These are phyloP conservation scores for Hymenoscyphus occultus DNA, from an alignment of 2,329 filamentous ascomycete genomes.

Conservation along the genomic window DNA sequence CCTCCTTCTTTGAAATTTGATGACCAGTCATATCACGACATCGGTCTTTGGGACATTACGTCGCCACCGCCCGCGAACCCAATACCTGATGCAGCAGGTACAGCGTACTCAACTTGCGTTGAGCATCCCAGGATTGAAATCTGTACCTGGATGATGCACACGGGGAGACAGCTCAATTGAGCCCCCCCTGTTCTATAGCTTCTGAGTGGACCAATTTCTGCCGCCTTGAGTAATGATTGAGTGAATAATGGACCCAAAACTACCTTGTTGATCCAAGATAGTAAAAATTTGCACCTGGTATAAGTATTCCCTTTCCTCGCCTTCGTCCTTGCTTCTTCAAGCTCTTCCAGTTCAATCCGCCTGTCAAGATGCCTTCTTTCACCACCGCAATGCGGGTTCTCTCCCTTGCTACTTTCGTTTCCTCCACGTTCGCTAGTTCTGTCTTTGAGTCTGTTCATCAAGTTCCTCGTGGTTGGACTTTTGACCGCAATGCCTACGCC, in stretches of 20 bases:
- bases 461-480: constrained; percentile 24
- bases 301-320: constrained; percentile 12
- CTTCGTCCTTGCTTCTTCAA: not conserved
- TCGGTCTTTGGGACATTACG: not conserved
- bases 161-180: not conserved
- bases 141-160: not conserved
- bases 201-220: not conserved
- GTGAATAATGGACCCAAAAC: not conserved
- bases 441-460: constrained; percentile 22
- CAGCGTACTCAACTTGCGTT: not conserved
- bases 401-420: constrained; percentile 15
- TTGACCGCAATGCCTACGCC: constrained; percentile 19
- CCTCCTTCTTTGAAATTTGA: not conserved
- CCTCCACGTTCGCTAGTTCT: constrained; percentile 14
- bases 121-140: not conserved
- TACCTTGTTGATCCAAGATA: not conserved
- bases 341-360: constrained; percentile 8
- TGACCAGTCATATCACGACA: not conserved
- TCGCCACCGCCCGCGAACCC: not conserved
- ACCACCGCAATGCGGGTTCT: constrained; percentile 16
- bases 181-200: not conserved
- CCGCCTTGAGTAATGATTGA: not conserved
- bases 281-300: not conserved
- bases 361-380: constrained; percentile 21
- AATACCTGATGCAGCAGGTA: not conserved